These are phyloP conservation scores for Sporisorium iseilematis-ciliati DNA, from an alignment of 1,284 basidiomycete genomes.

Conservation along the genomic window DNA sequence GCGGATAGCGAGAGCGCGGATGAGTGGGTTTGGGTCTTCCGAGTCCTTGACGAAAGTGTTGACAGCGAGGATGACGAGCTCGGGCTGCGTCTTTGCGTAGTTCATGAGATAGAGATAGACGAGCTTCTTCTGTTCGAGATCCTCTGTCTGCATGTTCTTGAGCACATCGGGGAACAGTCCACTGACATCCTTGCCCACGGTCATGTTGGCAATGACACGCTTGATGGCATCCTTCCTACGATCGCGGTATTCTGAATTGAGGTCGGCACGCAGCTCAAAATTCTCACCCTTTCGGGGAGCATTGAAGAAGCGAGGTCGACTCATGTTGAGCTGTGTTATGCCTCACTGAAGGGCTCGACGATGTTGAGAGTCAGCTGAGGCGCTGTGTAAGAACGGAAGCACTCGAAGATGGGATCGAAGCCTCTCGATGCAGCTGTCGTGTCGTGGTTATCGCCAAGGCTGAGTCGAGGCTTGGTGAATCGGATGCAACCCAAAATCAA, in stretches of 20 bases:
- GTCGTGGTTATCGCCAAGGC: neutral
- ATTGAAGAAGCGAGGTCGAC: constrained; percentile 69
- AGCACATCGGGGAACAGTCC: constrained; percentile 93
- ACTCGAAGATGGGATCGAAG: neutral
- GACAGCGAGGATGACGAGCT: constrained; percentile 95
- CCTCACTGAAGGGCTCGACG: constrained; percentile 1
- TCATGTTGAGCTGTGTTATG: constrained; percentile 45
- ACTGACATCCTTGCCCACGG: constrained; percentile 95
- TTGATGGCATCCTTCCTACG: constrained; percentile 99
- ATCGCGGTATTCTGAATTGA: constrained; percentile 95
- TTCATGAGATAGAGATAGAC: constrained; percentile 99
- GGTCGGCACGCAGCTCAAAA: constrained; percentile 65
- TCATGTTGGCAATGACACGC: constrained; percentile 83
- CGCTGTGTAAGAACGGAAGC: neutral
- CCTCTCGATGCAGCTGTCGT: neutral
- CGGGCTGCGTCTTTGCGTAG: constrained; percentile 97
- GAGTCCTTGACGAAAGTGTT: constrained; percentile 97
- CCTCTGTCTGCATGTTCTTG: constrained; percentile 96
- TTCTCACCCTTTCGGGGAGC: constrained; percentile 69
- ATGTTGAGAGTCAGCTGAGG: no score
- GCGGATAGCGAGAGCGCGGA: constrained; percentile 93
- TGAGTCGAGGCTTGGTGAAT: neutral
- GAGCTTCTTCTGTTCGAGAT: constrained; percentile 94
- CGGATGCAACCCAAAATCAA: neutral
- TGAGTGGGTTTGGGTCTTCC: constrained; percentile 94